Evolutionary conservation across 208 protist genomes (phyloP), one percentile per base, ranked within the genome.

Genomic region (Vickermania spadyakhi): DNA sequence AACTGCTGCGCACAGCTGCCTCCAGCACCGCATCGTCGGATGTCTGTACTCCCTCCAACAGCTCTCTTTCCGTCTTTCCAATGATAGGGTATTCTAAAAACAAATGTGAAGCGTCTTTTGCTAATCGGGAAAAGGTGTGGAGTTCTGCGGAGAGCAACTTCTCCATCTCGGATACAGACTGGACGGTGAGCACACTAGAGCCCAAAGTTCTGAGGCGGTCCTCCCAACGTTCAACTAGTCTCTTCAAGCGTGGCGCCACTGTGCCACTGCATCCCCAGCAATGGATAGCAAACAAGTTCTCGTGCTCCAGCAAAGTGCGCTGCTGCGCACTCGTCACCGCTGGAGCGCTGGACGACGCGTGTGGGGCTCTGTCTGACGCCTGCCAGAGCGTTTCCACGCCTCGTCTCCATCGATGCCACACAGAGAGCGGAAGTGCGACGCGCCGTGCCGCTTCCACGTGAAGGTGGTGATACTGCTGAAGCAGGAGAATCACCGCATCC

Each of bases 1-100:
- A 94, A 25, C 72, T 82, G 4, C 73, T 68, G n/a, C 87, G 76
- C 56, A 85, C 50, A 23, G 88, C 70, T 21, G 62, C 54, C 63
- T 93, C 79, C 0, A 80, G 65, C 23, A 27, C 55, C 5, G 26
- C 55, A 18, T 55, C 51, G 13, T 52, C n/a, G 21, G 11, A 23
- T 23, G 1, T 7, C 18, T 45, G 50, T 25, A 13, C 30, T 29
- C 23, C 30, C 21, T 56, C 28, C 28, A 7, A 55, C n/a, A 18
- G 13, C 21, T 55, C 51, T 7, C 55, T 18, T 28, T 59, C 23
- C 14, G 14, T 41, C 13, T 28, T 14, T 7, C 55, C 55, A 29
- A 59, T 22, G 18, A 42, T 27, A 14, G n/a, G 23, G 26, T 29
- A 45, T 13, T 22, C 55, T 11, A 25, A 7, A 55, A 55, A 55